A percentile compares a stretch with the other conserved stretches of the same genome.
Evolutionary conservation across 257 asterid species (phyloP).

Genomic region (Nicotiana paniculata): DNA sequence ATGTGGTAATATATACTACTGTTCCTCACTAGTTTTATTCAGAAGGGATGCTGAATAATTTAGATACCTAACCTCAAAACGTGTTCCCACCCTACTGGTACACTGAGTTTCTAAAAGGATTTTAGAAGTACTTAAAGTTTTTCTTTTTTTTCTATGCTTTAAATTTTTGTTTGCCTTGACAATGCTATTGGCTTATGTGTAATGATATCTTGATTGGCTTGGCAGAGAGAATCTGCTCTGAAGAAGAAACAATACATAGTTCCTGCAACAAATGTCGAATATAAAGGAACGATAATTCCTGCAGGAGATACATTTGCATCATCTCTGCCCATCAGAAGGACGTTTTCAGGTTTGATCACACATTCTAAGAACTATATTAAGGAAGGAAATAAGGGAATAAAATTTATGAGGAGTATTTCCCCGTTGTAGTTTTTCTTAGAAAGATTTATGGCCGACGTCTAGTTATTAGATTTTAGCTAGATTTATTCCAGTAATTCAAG

Average conservation of each 20-base stretch:
- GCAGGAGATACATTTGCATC: constrained; percentile 18
- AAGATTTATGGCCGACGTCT: background rate
- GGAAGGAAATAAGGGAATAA: background rate
- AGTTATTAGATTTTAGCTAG: background rate
- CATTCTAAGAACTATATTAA: background rate
- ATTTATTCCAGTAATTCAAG: background rate
- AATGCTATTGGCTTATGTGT: background rate
- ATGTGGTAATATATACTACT: constrained; percentile 39
- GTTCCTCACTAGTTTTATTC: background rate
- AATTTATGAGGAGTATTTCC: background rate
- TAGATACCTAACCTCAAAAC: background rate
- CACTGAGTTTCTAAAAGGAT: background rate
- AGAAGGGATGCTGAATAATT: background rate
- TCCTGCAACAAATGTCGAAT: constrained; percentile 23
- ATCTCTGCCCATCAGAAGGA: constrained; percentile 14
- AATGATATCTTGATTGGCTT: background rate
- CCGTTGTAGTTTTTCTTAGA: background rate
- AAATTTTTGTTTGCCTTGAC: background rate
- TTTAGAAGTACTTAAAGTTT: background rate
- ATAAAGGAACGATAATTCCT: constrained; percentile 23
- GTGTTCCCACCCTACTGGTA: background rate
- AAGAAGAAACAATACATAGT: constrained; percentile 53
- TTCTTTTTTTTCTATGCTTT: background rate
- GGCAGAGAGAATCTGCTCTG: constrained; percentile 78
- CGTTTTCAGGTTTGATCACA: constrained; percentile 54